phyloP scores from a whole-genome alignment of 2,329 filamentous ascomycete genomes.

The Raffaelea deltoideospora region DNA sequence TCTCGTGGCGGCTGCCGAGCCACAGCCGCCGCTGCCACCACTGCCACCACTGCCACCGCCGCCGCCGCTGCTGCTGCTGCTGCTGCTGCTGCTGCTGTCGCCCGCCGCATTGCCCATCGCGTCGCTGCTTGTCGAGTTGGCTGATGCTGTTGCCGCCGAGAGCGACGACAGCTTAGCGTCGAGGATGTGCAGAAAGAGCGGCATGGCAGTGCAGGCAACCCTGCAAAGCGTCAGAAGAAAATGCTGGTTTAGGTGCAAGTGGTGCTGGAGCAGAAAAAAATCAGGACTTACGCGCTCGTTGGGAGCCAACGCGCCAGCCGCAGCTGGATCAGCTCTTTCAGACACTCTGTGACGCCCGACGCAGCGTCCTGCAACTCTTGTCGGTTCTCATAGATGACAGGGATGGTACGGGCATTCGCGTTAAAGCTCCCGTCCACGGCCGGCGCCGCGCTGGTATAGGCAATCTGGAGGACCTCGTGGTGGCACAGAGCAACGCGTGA shows the following conservation, averaged over 20 bases:
- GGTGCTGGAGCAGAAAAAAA: not conserved
- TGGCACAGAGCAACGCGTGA: conserved; percentile 9
- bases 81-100: not conserved
- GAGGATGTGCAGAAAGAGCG: conserved; percentile 9
- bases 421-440: conserved; percentile 8
- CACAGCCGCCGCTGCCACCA: not conserved
- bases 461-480: conserved; percentile 17
- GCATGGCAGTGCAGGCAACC: conserved; percentile 9
- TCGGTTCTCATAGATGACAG: conserved; percentile 7
- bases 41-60: not conserved
- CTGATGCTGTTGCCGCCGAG: not conserved
- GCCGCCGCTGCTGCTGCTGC: not conserved
- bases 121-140: not conserved
- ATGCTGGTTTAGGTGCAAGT: too few species aligned
- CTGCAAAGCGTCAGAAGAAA: not conserved
- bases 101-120: not conserved
- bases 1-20: not conserved
- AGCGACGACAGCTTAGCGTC: conserved; percentile 8
- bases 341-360: conserved; percentile 7
- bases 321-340: conserved; percentile 10
- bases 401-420: not conserved
- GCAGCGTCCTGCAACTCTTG: conserved; percentile 9
- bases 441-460: conserved; percentile 21
- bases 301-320: conserved; percentile 10
- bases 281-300: conserved; percentile 6